Conservation (phyloP, 2,329 filamentous ascomycete genomes). For the Cercospora citrullina region DNA sequence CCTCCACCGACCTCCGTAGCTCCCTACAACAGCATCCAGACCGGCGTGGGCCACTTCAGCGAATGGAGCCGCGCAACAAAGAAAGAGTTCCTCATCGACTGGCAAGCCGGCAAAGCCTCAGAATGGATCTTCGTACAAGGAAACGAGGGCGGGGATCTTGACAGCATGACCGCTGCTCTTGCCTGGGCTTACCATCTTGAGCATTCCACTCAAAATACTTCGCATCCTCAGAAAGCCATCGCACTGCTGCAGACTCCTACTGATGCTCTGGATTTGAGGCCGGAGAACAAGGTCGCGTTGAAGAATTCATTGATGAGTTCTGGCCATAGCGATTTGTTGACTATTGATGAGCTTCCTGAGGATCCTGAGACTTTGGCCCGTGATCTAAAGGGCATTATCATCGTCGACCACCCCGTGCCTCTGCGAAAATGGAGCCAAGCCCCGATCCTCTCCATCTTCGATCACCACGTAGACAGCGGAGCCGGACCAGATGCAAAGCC, state of each 20-base stretch:
- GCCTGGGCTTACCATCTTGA: conserved; percentile 52
- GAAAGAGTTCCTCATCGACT: conserved; percentile 50
- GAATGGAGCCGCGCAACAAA: conserved; percentile 52
- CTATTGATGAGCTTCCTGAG: conserved; percentile 51
- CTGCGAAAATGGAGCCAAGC: conserved; percentile 48
- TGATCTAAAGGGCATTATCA: conserved; percentile 48
- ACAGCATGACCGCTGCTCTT: conserved; percentile 48
- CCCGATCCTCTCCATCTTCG: conserved; percentile 49
- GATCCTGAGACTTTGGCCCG: conserved; percentile 47
- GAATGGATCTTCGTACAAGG: conserved; percentile 52
- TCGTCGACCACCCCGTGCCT: conserved; percentile 49
- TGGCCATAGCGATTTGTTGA: conserved; percentile 50
- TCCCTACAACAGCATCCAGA: conserved; percentile 39
- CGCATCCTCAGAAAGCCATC: conserved; percentile 48
- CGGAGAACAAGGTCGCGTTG: conserved; percentile 51
- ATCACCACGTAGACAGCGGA: conserved; percentile 49
- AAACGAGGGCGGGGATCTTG: conserved; percentile 50
- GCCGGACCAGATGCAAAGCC: conserved; percentile 46
- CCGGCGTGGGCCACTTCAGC: conserved; percentile 51
- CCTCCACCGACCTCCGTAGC: conserved; percentile 10
- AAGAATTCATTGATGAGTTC: conserved; percentile 49
- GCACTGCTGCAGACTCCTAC: conserved; percentile 50
- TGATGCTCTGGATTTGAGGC: conserved; percentile 50
- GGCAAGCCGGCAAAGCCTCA: conserved; percentile 45
- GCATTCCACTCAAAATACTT: conserved; percentile 47